Conservation (phyloP, 1,284 basidiomycete species). For the Tilletiaria anomala region DNA sequence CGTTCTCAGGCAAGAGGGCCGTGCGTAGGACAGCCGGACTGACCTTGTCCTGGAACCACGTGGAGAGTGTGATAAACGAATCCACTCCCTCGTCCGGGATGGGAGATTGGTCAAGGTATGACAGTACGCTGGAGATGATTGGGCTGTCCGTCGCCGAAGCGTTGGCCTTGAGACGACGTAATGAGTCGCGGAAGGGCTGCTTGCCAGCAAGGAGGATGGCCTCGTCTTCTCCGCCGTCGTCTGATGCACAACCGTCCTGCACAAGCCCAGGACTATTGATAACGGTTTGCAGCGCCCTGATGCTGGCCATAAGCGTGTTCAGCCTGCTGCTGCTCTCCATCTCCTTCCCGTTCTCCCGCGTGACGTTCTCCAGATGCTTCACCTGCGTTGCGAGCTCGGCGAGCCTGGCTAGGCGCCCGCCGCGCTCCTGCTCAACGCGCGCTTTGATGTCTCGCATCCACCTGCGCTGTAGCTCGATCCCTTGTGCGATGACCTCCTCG, state of each 20-base stretch:
- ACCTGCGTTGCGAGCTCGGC: slow-evolving; percentile 80
- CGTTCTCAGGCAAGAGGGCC: slow-evolving; percentile 77
- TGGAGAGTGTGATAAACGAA: slow-evolving; percentile 69
- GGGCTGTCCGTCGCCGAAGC: too few relatives aligned
- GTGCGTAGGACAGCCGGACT: slow-evolving; percentile 71
- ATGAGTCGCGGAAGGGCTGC: too few relatives aligned
- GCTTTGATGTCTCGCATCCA: slow-evolving; percentile 95
- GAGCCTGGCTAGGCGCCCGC: slow-evolving; percentile 82
- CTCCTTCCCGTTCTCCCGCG: slow-evolving; percentile 74
- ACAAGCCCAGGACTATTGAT: too few relatives aligned
- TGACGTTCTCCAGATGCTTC: slow-evolving; percentile 76
- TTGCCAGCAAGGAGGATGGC: too few relatives aligned
- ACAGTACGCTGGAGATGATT: too few relatives aligned
- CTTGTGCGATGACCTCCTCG: slow-evolving; percentile 88
- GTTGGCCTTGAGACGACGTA: too few relatives aligned
- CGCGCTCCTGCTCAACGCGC: slow-evolving; percentile 89
- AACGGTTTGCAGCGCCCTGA: slow-evolving; percentile 39
- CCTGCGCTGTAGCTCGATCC: slow-evolving; percentile 86
- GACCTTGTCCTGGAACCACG: slow-evolving; percentile 76
- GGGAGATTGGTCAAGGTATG: too few relatives aligned
- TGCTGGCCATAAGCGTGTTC: slow-evolving; percentile 49
- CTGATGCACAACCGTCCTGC: too few relatives aligned
- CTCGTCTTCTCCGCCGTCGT: too few relatives aligned
- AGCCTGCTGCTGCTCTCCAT: slow-evolving; percentile 78
- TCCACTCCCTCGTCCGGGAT: slow-evolving; percentile 61